Evolutionary conservation across 2,329 filamentous ascomycete genomes (phyloP).

Genomic region (Fusarium torreyae): DNA sequence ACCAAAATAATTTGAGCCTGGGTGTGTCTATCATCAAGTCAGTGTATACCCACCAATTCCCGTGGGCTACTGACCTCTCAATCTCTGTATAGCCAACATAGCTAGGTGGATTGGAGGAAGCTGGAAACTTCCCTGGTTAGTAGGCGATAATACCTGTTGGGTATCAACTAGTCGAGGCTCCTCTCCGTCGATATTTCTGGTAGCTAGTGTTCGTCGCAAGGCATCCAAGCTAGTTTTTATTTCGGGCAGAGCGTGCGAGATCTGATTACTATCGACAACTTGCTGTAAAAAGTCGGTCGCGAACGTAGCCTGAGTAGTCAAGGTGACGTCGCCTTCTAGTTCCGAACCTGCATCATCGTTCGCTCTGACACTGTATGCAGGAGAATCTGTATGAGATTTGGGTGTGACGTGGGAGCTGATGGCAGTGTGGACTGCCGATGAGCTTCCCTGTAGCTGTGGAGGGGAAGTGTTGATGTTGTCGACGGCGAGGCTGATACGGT

Average conservation of each 20-base stretch:
- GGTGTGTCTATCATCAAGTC: neutral
- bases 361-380: accelerated
- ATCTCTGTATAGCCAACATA: conserved; percentile 19
- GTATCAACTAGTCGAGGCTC: conserved; percentile 8
- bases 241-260: neutral
- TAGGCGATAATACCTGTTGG: neutral
- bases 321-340: conserved; percentile 8
- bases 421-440: neutral
- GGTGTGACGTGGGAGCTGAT: neutral
- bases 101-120: neutral
- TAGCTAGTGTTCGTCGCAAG: neutral
- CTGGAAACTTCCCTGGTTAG: neutral
- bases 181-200: accelerated
- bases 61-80: neutral
- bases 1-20: conserved; percentile 8
- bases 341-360: neutral
- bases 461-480: neutral
- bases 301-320: conserved; percentile 12
- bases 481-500: conserved; percentile 17
- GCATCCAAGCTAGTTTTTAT: conserved; percentile 1
- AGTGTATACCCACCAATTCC: accelerated
- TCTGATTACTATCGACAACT: conserved; percentile 16
- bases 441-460: neutral
- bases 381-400: neutral
- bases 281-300: conserved; percentile 9